Percentiles rank a stretch among this genome's conserved stretches.
phyloP scores from a whole-genome alignment of 768 basidiomycete genomes.

The Artomyces pyxidatus region DNA sequence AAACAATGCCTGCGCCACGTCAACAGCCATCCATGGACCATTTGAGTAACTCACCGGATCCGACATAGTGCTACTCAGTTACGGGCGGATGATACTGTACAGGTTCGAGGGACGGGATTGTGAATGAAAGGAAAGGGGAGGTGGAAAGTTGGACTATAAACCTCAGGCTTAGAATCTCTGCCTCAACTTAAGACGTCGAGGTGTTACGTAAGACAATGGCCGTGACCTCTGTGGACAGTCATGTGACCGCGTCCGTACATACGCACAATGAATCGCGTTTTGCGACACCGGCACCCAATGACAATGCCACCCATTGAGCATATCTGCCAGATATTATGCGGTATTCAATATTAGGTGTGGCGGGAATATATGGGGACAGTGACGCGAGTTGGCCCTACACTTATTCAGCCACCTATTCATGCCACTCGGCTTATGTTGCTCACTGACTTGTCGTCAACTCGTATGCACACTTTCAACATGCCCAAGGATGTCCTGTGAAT shows the following conservation, averaged over 20 bases:
- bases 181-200: background rate
- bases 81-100: background rate
- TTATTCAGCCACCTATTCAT: no score
- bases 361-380: no score
- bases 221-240: background rate
- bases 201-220: background rate
- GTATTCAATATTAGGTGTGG: no score
- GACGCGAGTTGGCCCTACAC: no score
- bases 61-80: conserved; percentile 1
- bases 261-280: no score
- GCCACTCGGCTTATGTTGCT: no score
- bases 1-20: conserved; percentile 20
- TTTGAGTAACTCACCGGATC: background rate
- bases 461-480: no score
- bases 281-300: no score
- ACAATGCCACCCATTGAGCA: no score
- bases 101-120: background rate
- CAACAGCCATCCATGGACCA: background rate
- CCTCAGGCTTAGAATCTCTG: background rate
- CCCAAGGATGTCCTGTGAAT: no score
- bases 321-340: no score
- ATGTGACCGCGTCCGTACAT: background rate
- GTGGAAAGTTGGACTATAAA: background rate
- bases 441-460: no score
- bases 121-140: background rate